These are phyloP conservation scores for Alternaria dauci DNA, from an alignment of 2,329 filamentous ascomycete genomes.

Conservation along the genomic window DNA sequence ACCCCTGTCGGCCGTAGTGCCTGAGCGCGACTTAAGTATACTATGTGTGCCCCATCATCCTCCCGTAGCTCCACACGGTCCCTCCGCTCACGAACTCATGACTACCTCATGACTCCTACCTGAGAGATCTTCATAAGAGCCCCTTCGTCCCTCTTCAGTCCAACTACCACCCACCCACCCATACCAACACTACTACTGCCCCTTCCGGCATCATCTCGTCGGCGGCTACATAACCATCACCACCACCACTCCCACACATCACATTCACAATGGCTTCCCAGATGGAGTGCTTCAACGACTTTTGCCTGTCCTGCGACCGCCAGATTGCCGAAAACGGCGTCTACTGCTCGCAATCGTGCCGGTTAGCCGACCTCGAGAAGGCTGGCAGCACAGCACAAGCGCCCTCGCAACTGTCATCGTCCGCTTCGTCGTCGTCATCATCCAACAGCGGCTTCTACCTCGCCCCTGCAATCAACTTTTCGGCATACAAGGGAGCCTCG, in stretches of 20 bases:
- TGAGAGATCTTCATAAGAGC: conserved; percentile 9
- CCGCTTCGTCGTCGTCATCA: conserved; percentile 62
- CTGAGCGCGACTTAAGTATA: conserved; percentile 40
- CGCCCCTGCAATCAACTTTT: conserved; percentile 78
- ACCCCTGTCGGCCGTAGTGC: conserved; percentile 24
- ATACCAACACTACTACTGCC: background rate
- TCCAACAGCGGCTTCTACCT: conserved; percentile 69
- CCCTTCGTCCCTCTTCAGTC: conserved; percentile 10
- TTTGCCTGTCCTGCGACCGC: conserved; percentile 92
- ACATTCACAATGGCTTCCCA: conserved; percentile 48
- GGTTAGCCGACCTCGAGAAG: conserved; percentile 85
- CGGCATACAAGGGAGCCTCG: conserved; percentile 67
- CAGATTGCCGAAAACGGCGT: conserved; percentile 78
- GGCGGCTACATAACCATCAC: conserved; percentile 4
- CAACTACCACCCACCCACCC: conserved; percentile 1
- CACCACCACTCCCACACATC: conserved; percentile 2
- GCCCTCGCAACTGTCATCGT: conserved; percentile 59
- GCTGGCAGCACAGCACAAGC: conserved; percentile 54
- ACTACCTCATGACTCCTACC: conserved; percentile 32
- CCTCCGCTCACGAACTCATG: conserved; percentile 30
- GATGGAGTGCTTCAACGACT: conserved; percentile 83
- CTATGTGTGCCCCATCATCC: conserved; percentile 30
- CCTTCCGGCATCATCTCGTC: background rate
- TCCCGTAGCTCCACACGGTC: conserved; percentile 39
- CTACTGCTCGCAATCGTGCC: conserved; percentile 93